Conservation (phyloP, 140 eudicot species). For the Flaveria floridana region DNA sequence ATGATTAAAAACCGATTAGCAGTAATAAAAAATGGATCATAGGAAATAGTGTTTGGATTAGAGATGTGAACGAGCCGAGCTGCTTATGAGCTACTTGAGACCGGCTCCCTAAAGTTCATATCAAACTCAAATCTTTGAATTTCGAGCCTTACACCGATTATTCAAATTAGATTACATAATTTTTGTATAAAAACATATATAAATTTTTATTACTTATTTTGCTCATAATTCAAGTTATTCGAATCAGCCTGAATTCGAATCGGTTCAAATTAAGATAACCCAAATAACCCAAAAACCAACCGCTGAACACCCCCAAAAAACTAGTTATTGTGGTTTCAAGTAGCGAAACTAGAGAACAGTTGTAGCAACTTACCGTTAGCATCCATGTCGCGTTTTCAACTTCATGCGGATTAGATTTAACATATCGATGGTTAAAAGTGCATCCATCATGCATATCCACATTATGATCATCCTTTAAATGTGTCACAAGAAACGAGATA, state of each 20-base stretch:
- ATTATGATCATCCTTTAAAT: conserved; percentile 68
- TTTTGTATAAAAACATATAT: too few species aligned
- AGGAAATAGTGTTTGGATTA: neutral
- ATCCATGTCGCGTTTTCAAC: conserved; percentile 81
- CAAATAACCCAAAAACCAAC: too few species aligned
- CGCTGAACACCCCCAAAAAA: neutral
- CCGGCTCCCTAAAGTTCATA: too few species aligned
- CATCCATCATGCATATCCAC: conserved; percentile 84
- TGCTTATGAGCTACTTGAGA: too few species aligned
- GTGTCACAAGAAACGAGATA: conserved; percentile 57
- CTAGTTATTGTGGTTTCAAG: neutral
- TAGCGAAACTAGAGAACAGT: neutral
- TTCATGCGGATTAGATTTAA: conserved; percentile 73
- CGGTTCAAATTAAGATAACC: too few species aligned
- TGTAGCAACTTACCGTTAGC: conserved; percentile 65
- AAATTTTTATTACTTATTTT: too few species aligned
- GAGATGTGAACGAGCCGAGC: neutral
- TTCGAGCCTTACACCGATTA: too few species aligned
- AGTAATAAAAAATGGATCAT: neutral
- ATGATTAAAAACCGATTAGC: neutral
- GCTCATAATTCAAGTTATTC: too few species aligned
- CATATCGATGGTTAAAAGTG: conserved; percentile 72
- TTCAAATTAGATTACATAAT: too few species aligned
- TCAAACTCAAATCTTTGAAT: too few species aligned
- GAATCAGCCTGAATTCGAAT: too few species aligned